A percentile compares a stretch with the other conserved stretches of the same genome.
Conservation (phyloP, 2,329 filamentous ascomycete species). For the Calonectria pseudoturangicola region DNA sequence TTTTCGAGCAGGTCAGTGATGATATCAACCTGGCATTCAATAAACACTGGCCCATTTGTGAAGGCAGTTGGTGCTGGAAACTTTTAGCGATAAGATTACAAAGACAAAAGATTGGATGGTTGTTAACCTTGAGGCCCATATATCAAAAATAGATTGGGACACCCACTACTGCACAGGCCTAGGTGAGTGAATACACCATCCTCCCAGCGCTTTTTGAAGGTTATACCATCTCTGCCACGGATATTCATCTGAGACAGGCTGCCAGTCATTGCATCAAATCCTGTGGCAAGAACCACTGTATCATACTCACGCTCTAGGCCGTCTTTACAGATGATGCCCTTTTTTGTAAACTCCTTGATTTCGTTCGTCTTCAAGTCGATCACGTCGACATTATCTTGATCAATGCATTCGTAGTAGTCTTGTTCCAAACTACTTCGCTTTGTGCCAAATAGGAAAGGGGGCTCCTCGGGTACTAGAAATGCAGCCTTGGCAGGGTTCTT, state of each 20-base stretch:
- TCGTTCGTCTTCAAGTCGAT: slow-evolving; percentile 66
- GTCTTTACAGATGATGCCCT: slow-evolving; percentile 62
- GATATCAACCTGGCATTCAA: slow-evolving; percentile 49
- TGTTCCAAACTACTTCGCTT: slow-evolving; percentile 69
- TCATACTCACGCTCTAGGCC: slow-evolving; percentile 54
- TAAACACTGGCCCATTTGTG: slow-evolving; percentile 48
- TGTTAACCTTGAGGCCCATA: slow-evolving; percentile 50
- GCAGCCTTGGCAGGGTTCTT: slow-evolving; percentile 65
- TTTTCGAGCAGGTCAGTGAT: slow-evolving; percentile 42
- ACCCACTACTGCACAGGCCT: slow-evolving; percentile 48
- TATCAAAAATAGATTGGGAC: slow-evolving; percentile 51
- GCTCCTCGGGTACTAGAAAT: slow-evolving; percentile 67
- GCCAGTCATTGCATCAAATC: slow-evolving; percentile 50
- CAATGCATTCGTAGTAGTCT: slow-evolving; percentile 53
- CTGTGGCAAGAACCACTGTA: slow-evolving; percentile 53
- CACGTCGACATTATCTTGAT: slow-evolving; percentile 67
- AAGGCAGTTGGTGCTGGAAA: slow-evolving; percentile 41
- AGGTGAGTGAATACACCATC: slow-evolving; percentile 49
- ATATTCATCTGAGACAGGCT: slow-evolving; percentile 50
- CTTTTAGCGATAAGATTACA: background rate
- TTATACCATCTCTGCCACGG: slow-evolving; percentile 40
- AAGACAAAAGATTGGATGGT: background rate
- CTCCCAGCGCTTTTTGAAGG: slow-evolving; percentile 43
- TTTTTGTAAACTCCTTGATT: slow-evolving; percentile 62
- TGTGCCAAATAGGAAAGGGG: slow-evolving; percentile 66